These are phyloP conservation scores for Sordariomycetes sp. DNA, from an alignment of 2,329 filamentous ascomycete species.

Conservation along the genomic window DNA sequence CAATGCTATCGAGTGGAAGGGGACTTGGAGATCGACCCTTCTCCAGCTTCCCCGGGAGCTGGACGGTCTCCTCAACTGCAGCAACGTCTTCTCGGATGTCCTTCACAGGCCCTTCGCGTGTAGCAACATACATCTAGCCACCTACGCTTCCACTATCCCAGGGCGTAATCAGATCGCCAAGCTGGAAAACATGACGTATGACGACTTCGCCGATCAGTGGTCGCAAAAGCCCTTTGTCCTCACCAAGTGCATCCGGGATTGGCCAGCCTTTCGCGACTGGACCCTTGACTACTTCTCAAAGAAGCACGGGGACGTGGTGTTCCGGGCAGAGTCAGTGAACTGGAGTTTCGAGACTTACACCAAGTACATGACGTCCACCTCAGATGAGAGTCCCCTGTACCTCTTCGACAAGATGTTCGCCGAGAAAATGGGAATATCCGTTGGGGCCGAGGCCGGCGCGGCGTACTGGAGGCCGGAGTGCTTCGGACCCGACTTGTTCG, in stretches of 20 bases:
- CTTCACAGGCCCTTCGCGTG: slow-evolving; percentile 87
- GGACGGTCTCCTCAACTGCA: slow-evolving; percentile 56
- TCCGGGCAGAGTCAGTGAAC: slow-evolving; percentile 87
- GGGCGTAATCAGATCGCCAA: slow-evolving; percentile 60
- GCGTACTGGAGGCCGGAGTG: slow-evolving; percentile 74
- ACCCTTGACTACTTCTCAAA: slow-evolving; percentile 53
- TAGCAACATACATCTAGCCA: slow-evolving; percentile 58
- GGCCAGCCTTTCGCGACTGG: slow-evolving; percentile 73
- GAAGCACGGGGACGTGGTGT: slow-evolving; percentile 56
- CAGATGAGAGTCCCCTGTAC: slow-evolving; percentile 84
- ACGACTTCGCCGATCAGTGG: slow-evolving; percentile 68
- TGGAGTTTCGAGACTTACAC: slow-evolving; percentile 78
- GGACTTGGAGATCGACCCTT: slow-evolving; percentile 65
- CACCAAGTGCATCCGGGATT: slow-evolving; percentile 67
- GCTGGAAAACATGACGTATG: slow-evolving; percentile 55
- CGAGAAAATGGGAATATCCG: slow-evolving; percentile 66
- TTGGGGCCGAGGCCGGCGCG: slow-evolving; percentile 38
- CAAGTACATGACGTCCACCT: slow-evolving; percentile 68
- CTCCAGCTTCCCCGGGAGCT: slow-evolving; percentile 43
- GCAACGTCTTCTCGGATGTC: slow-evolving; percentile 77
- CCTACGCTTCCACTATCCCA: slow-evolving; percentile 64
- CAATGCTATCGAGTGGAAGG: neutral
- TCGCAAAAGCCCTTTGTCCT: slow-evolving; percentile 77
- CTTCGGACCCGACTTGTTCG: slow-evolving; percentile 81
- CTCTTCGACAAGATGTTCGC: slow-evolving; percentile 83